These are phyloP conservation scores for Paxillus ammoniavirescens DNA, from an alignment of 768 basidiomycete genomes.

Conservation along the genomic window DNA sequence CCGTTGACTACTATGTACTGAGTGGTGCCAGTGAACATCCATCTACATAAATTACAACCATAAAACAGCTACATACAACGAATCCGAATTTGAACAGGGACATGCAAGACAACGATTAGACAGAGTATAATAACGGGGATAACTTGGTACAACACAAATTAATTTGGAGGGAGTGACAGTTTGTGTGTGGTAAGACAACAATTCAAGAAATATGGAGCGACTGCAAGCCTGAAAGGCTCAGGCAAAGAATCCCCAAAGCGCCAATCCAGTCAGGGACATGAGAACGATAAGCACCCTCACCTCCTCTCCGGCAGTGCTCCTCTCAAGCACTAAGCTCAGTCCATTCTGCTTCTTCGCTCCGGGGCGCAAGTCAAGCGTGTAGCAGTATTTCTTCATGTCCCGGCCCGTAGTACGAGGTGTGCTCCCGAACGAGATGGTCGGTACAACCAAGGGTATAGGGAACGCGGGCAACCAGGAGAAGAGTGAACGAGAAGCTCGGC, in stretches of 20 bases:
- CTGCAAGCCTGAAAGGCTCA: constrained; percentile 5
- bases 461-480: constrained; percentile 27
- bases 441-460: constrained; percentile 28
- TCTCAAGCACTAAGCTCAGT: constrained; percentile 50
- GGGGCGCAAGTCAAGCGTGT: constrained; percentile 30
- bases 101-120: too few species aligned
- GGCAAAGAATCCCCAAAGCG: constrained; percentile 32
- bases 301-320: constrained; percentile 66
- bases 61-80: too few species aligned
- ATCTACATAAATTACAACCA: too few species aligned
- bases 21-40: too few species aligned
- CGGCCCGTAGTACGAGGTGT: constrained; percentile 30
- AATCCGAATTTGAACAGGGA: too few species aligned
- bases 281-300: constrained; percentile 34
- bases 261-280: constrained; percentile 27
- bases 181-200: too few species aligned
- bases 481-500: constrained; percentile 28
- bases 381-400: constrained; percentile 23
- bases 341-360: constrained; percentile 40
- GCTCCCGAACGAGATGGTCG: constrained; percentile 4
- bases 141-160: too few species aligned
- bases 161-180: too few species aligned
- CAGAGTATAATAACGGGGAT: too few species aligned
- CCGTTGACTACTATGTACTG: too few species aligned
- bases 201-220: background rate